These are phyloP conservation scores for Effrenium voratum DNA, from an alignment of 73 alveolate species.

Conservation along the genomic window DNA sequence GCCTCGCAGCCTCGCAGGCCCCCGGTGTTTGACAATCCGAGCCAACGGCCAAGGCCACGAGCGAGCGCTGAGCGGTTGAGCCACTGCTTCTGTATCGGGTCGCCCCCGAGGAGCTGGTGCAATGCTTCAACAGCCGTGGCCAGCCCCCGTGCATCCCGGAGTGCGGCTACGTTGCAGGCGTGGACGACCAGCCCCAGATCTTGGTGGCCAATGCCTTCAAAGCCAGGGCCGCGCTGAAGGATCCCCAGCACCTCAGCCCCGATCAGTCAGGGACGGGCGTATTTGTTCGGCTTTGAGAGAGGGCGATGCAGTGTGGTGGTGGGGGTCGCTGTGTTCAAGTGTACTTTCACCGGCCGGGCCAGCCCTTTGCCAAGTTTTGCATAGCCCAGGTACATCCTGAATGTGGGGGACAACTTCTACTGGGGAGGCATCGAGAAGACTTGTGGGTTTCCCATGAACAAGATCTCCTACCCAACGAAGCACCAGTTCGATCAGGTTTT, in stretches of 20 bases:
- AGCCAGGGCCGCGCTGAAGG: conserved; percentile 59
- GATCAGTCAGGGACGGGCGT: background rate
- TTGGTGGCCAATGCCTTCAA: conserved; percentile 70
- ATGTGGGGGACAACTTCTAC: conserved; percentile 50
- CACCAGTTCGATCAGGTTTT: conserved; percentile 65
- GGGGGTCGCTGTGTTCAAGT: no score
- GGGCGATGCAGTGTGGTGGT: no score
- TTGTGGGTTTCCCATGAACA: conserved; percentile 56
- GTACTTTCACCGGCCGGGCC: no score
- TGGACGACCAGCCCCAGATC: conserved; percentile 67
- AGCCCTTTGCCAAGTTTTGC: no score
- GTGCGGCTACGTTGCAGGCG: conserved; percentile 45
- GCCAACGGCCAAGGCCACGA: no score
- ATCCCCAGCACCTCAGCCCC: no score
- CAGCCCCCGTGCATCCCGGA: conserved; percentile 53
- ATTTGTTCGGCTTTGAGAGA: background rate
- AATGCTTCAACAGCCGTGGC: conserved; percentile 64
- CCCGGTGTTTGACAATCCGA: no score
- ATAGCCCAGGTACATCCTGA: conserved; percentile 40
- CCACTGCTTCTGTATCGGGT: no score
- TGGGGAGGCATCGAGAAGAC: conserved; percentile 74
- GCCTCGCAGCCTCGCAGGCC: no score
- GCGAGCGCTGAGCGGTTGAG: no score
- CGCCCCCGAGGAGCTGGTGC: conserved; percentile 78
- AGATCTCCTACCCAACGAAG: conserved; percentile 50